These are phyloP conservation scores for Turnera subulata DNA, from an alignment of 345 rosid species.

Conservation along the genomic window DNA sequence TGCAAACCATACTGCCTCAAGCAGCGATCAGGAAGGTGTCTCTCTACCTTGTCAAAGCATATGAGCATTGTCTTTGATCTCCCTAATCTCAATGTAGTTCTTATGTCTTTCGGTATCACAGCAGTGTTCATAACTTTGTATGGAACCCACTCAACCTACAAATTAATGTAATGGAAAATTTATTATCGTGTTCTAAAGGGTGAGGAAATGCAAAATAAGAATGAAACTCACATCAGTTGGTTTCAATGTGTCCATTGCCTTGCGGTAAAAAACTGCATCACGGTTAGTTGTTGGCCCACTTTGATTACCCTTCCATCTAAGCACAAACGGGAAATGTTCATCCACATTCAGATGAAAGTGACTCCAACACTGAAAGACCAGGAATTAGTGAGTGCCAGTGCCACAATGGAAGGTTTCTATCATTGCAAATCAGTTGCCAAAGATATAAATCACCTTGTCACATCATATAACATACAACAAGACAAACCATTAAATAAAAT, in stretches of 20 bases:
- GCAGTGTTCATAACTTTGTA: slow-evolving; percentile 63
- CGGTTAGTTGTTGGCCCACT: slow-evolving; percentile 90
- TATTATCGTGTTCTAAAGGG: background rate
- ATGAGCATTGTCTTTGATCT: slow-evolving; percentile 92
- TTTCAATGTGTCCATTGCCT: slow-evolving; percentile 70
- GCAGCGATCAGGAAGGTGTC: slow-evolving; percentile 96
- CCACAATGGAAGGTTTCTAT: slow-evolving; percentile 3
- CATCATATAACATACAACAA: no score
- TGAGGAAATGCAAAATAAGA: slow-evolving; percentile 3
- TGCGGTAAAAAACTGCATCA: slow-evolving; percentile 81
- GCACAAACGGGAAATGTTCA: slow-evolving; percentile 82
- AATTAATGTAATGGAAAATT: background rate
- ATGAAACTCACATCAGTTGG: slow-evolving; percentile 65
- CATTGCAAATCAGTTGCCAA: no score
- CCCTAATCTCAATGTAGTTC: slow-evolving; percentile 57
- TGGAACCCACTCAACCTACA: slow-evolving; percentile 91
- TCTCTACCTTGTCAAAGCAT: slow-evolving; percentile 97
- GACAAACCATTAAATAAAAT: no score
- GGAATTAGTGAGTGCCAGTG: slow-evolving; percentile 15
- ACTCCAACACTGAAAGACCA: slow-evolving; percentile 76
- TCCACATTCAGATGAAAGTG: slow-evolving; percentile 84
- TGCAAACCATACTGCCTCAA: slow-evolving; percentile 72
- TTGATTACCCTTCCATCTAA: slow-evolving; percentile 95
- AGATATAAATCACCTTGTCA: no score
- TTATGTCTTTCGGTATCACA: slow-evolving; percentile 61